phyloP scores from a whole-genome alignment of 148 eudicot genomes.

The Rheum nobile region DNA sequence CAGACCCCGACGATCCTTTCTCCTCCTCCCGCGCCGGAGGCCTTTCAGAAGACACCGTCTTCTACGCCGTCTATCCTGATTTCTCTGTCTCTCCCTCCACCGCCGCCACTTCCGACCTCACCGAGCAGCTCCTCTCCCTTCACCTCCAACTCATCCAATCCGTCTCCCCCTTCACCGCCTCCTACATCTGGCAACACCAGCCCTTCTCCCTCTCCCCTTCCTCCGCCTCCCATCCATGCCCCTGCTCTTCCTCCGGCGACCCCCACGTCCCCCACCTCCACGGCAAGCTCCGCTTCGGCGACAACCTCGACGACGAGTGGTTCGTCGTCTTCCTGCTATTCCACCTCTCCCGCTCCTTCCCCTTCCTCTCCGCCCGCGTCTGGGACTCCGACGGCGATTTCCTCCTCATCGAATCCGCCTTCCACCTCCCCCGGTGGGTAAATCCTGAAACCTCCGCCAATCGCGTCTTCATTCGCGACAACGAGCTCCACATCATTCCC shows the following conservation, averaged over 20 bases:
- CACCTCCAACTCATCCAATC: constrained; percentile 54
- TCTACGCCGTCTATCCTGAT: constrained; percentile 69
- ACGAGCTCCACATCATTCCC: constrained; percentile 37
- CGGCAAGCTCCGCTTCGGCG: constrained; percentile 64
- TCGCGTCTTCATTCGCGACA: constrained; percentile 54
- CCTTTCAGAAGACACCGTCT: constrained; percentile 64
- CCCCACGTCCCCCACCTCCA: constrained; percentile 46
- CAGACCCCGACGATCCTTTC: constrained; percentile 26
- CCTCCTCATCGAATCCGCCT: constrained; percentile 73
- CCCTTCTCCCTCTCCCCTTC: constrained; percentile 56
- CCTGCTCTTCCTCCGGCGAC: neutral
- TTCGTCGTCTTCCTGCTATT: constrained; percentile 68
- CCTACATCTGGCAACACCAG: constrained; percentile 69
- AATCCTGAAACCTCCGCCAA: constrained; percentile 43
- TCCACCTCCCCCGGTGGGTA: constrained; percentile 75
- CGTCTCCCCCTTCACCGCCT: constrained; percentile 45
- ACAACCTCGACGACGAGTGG: constrained; percentile 95
- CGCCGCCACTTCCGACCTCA: neutral
- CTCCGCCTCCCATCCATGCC: constrained; percentile 8
- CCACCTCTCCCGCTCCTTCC: constrained; percentile 29
- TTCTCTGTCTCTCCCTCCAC: constrained; percentile 21
- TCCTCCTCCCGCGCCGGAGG: constrained; percentile 23
- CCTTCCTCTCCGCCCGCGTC: constrained; percentile 41
- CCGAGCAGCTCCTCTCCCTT: constrained; percentile 42
- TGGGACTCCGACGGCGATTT: constrained; percentile 82